These are phyloP conservation scores for Beauveria medogensis DNA, from an alignment of 2,329 filamentous ascomycete species.

Conservation along the genomic window DNA sequence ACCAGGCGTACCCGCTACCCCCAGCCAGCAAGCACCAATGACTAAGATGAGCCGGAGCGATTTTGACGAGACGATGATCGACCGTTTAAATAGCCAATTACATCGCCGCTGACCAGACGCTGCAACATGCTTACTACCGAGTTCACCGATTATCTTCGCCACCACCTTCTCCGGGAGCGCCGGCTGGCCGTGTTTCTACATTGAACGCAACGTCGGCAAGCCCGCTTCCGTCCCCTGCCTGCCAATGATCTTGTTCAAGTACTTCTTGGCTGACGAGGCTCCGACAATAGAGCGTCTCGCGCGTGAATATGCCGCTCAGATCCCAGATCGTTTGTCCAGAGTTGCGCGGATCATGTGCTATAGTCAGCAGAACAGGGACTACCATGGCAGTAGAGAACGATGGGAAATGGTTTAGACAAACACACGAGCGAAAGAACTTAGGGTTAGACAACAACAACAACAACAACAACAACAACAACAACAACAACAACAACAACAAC, in stretches of 20 bases:
- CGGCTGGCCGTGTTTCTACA: conserved; percentile 40
- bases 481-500: too few relatives aligned
- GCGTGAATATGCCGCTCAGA: too few relatives aligned
- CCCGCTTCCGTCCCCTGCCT: neutral
- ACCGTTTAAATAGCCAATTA: conserved; percentile 15
- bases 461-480: too few relatives aligned
- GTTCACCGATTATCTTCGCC: conserved; percentile 82
- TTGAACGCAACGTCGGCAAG: neutral
- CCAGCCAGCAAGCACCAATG: neutral
- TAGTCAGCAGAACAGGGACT: too few relatives aligned
- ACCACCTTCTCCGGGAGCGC: conserved; percentile 88
- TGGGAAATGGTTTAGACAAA: too few relatives aligned
- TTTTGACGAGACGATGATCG: neutral
- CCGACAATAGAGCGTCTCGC: neutral
- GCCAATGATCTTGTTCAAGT: neutral
- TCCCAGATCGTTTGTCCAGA: too few relatives aligned
- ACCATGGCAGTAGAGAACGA: too few relatives aligned
- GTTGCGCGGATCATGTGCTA: too few relatives aligned
- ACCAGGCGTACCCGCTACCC: neutral
- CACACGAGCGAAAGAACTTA: too few relatives aligned
- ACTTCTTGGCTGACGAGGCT: neutral
- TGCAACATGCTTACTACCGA: conserved; percentile 95
- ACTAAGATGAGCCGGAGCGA: neutral
- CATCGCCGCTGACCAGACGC: conserved; percentile 85
- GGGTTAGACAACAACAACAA: too few relatives aligned